A percentile compares a stretch with the other conserved stretches of the same genome.
These are phyloP conservation scores for Mortierella hygrophila DNA, from an alignment of 192 early-diverging fungal species.

Conservation along the genomic window DNA sequence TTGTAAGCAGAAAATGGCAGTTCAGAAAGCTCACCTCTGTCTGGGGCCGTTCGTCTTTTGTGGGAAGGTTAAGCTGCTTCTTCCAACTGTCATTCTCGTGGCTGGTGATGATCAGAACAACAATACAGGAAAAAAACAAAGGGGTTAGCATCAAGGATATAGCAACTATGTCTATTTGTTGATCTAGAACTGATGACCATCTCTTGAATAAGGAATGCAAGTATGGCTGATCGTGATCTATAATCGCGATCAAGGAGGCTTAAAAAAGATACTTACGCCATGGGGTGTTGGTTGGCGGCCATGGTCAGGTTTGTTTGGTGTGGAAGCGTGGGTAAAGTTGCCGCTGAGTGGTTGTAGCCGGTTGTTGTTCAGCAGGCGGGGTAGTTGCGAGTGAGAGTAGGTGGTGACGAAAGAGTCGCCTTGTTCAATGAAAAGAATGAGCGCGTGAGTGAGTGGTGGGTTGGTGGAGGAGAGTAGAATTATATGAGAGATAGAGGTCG, in stretches of 20 bases:
- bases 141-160: background rate
- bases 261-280: constrained; percentile 35
- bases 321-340: background rate
- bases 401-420: background rate
- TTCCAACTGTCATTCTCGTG: constrained; percentile 83
- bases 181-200: background rate
- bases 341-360: background rate
- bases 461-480: background rate
- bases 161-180: no score
- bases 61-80: constrained; percentile 78
- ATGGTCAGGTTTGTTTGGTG: constrained; percentile 3
- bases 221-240: background rate
- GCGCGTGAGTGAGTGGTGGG: background rate
- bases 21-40: constrained; percentile 70
- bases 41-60: constrained; percentile 93
- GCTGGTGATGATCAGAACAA: constrained; percentile 40
- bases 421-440: background rate
- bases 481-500: background rate
- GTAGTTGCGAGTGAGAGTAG: no score
- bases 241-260: background rate
- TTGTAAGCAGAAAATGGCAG: constrained; percentile 8
- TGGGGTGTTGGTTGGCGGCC: constrained; percentile 47
- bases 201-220: background rate
- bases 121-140: background rate
- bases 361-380: background rate